A percentile compares a stretch with the other conserved stretches of the same genome.
Evolutionary conservation across 2,329 filamentous ascomycete genomes (phyloP).

Genomic region (Aspergillus terreus): DNA sequence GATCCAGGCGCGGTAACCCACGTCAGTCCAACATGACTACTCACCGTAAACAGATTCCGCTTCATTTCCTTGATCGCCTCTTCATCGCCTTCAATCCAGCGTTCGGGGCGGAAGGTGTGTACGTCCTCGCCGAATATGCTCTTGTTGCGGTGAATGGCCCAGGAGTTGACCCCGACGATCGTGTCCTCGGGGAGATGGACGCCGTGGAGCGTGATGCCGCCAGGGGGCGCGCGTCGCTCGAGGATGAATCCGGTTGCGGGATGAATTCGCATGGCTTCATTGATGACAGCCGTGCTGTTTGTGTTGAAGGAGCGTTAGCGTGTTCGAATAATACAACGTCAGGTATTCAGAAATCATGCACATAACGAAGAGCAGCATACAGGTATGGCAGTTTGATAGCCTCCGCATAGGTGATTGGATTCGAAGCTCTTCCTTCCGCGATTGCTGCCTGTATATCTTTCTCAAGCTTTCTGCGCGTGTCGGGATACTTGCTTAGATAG

Average conservation of each 20-base stretch:
- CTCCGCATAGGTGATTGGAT: background rate
- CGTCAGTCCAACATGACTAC: background rate
- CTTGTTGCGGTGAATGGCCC: conserved; percentile 1
- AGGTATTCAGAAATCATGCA: background rate
- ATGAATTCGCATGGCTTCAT: background rate
- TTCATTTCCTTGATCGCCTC: conserved; percentile 15
- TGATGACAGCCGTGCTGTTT: background rate
- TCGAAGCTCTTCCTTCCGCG: background rate
- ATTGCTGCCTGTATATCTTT: background rate
- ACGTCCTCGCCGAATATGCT: conserved; percentile 2
- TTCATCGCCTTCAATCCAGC: conserved; percentile 4
- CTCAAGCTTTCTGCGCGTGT: background rate
- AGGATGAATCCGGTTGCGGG: background rate
- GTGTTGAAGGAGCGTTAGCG: background rate
- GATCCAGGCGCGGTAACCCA: background rate
- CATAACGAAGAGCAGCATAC: background rate
- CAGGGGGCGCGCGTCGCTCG: background rate
- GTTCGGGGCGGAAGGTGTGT: conserved; percentile 1
- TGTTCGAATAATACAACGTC: background rate
- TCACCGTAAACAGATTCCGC: conserved; percentile 11
- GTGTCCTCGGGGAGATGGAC: background rate
- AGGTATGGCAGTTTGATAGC: background rate
- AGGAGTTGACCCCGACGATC: conserved; percentile 4
- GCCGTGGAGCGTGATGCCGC: background rate
- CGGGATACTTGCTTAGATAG: background rate